phyloP scores from a whole-genome alignment of 768 basidiomycete species.

The Suillus brevipes region DNA sequence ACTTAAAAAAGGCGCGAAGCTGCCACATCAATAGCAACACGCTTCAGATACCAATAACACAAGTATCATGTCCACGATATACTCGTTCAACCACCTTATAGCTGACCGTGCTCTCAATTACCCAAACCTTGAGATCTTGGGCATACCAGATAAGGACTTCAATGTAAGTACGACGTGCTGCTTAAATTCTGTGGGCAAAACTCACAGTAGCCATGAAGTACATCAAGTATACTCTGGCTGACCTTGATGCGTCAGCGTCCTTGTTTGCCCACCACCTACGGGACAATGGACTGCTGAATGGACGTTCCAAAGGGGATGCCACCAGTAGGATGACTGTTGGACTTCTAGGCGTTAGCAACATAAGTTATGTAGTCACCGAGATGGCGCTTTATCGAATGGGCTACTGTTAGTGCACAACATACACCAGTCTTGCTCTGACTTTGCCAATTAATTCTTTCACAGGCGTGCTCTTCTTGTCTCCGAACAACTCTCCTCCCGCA shows the following conservation, averaged over 20 bases:
- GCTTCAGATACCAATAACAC: neutral
- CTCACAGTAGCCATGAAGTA: slow-evolving; percentile 16
- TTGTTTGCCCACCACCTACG: slow-evolving; percentile 26
- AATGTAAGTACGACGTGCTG: slow-evolving; percentile 11
- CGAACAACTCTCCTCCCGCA: slow-evolving; percentile 47
- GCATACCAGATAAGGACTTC: slow-evolving; percentile 27
- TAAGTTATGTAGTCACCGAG: slow-evolving; percentile 28
- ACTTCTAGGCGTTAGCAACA: slow-evolving; percentile 27
- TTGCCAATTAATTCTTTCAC: neutral
- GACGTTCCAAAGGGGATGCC: slow-evolving; percentile 26
- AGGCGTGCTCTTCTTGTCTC: slow-evolving; percentile 38
- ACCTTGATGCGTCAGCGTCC: slow-evolving; percentile 28
- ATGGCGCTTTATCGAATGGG: slow-evolving; percentile 32
- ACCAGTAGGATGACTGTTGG: slow-evolving; percentile 27
- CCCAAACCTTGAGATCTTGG: slow-evolving; percentile 24
- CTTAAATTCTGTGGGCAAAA: neutral
- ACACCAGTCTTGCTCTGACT: neutral
- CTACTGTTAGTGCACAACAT: slow-evolving; percentile 23
- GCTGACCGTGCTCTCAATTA: slow-evolving; percentile 18
- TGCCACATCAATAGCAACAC: neutral
- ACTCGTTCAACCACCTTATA: slow-evolving; percentile 31
- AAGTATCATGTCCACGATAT: slow-evolving; percentile 21
- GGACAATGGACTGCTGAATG: slow-evolving; percentile 19
- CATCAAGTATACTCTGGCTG: slow-evolving; percentile 24
- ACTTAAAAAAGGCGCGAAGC: neutral